Evolutionary conservation across 192 early-diverging fungal genomes (phyloP), one percentile per base, ranked within the genome.

Genomic region (Lobosporangium transversale): DNA sequence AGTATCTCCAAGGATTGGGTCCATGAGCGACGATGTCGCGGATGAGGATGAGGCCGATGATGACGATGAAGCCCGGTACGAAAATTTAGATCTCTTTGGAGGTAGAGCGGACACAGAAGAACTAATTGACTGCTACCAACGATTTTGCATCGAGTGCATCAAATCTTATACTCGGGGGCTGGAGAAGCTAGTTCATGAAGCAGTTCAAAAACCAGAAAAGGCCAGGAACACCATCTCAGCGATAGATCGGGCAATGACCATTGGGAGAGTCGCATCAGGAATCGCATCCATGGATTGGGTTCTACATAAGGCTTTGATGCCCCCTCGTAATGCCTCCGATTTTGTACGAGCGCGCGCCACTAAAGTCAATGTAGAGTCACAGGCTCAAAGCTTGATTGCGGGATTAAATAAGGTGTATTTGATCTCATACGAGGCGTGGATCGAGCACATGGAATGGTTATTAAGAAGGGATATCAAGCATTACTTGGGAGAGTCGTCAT

Each of bases 351-450:
- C 49, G 27, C 30, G 70, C 17, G 62, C 63, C 0, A 18, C 31
- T 14, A 58, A 76, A 27, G 44, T 51, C 20, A 58, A 51, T 35
- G 56, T 79, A 48, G 85, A 85, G 31, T 51, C 59, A 33, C 79
- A 59, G 45, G 70, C 79, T n/a, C 27, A 64, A 9, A 58, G 27
- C 12, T 44, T 83, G 49, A 53, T 81, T 8, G 43, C 66, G 2
- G 54, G 43, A 0, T 53, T 88, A 18, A 61, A 74, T 20, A 37
- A 45, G 12, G 70, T 82, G 10, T 86, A 83, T 40, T 55, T 81
- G 10, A 18, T 42, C 9, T 79, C 84, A 24, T 79, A 88, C 62
- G 52, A 61, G 12, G 42, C 63, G 4, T 88, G 87, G 87, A 80
- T 81, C 40, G 58, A 70, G 56, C 43, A 35, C 32, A 54, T 62